Percentiles rank a stretch among this genome's conserved stretches.
These are phyloP conservation scores for Tardiomyces depauwii DNA, from an alignment of 1,139 yeast genomes.

Conservation along the genomic window DNA sequence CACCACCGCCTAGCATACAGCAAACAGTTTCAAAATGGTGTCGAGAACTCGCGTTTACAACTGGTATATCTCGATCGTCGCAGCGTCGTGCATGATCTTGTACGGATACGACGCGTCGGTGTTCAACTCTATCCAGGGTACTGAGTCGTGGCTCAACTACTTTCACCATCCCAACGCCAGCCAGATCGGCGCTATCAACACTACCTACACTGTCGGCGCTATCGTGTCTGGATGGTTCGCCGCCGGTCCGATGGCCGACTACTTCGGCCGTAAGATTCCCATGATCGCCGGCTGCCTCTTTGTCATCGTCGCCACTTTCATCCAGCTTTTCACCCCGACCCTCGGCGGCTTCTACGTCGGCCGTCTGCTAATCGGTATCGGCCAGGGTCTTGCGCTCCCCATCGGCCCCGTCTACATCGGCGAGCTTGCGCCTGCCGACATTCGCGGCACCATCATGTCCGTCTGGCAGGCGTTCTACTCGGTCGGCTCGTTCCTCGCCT, in stretches of 20 bases:
- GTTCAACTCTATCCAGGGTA: constrained; percentile 13
- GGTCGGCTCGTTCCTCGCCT: constrained; percentile 1
- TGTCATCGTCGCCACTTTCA: constrained; percentile 3
- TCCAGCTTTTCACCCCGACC: constrained; percentile 1
- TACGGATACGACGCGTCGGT: constrained; percentile 15
- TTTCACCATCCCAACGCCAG: constrained; percentile 10
- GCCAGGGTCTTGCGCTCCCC: constrained; percentile 1
- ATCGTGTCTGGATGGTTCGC: constrained; percentile 12
- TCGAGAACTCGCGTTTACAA: constrained; percentile 4
- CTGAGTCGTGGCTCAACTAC: constrained; percentile 10
- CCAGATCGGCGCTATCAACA: constrained; percentile 12
- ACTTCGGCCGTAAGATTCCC: constrained; percentile 5
- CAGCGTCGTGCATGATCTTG: constrained; percentile 13
- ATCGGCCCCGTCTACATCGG: constrained; percentile 1
- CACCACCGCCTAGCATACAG: too few species aligned
- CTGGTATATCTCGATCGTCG: constrained; percentile 13
- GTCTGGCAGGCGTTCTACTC: constrained; percentile 1
- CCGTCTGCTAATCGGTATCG: constrained; percentile 1
- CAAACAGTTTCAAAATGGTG: background rate
- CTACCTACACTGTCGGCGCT: constrained; percentile 13
- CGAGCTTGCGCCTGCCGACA: constrained; percentile 1
- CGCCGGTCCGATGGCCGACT: constrained; percentile 8
- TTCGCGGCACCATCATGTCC: constrained; percentile 1
- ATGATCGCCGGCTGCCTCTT: constrained; percentile 4
- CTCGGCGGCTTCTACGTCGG: constrained; percentile 1